Percentiles rank a stretch among this genome's conserved stretches.
Conservation (phyloP, 768 basidiomycete genomes). For the Dioszegia hungarica region DNA sequence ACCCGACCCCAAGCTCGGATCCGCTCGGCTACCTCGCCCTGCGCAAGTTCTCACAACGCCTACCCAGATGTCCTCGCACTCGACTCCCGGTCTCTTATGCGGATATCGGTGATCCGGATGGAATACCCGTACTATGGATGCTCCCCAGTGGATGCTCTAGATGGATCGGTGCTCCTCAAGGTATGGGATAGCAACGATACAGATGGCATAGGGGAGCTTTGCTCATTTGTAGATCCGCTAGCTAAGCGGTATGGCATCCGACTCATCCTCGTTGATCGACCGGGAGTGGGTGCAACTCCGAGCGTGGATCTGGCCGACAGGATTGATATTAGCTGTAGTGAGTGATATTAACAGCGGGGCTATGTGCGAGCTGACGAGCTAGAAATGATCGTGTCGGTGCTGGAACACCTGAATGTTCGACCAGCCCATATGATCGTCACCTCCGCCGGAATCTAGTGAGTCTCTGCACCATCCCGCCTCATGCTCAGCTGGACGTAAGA, state of each 20-base stretch:
- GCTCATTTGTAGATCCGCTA: conserved; percentile 27
- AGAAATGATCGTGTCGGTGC: conserved; percentile 39
- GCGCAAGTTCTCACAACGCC: conserved; percentile 25
- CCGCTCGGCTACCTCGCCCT: conserved; percentile 25
- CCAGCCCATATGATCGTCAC: conserved; percentile 31
- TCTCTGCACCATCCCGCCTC: not conserved
- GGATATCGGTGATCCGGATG: conserved; percentile 38
- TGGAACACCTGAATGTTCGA: conserved; percentile 32
- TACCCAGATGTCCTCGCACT: conserved; percentile 34
- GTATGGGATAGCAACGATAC: too few relatives aligned
- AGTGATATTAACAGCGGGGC: not conserved
- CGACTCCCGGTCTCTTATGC: conserved; percentile 29
- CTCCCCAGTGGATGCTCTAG: conserved; percentile 36
- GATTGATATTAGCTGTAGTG: conserved; percentile 32
- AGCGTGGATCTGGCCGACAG: conserved; percentile 28
- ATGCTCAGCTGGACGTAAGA: too few relatives aligned
- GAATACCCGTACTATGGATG: conserved; percentile 31
- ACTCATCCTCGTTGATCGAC: conserved; percentile 40
- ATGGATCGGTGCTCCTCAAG: conserved; percentile 38
- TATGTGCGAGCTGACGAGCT: not conserved
- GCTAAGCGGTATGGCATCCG: conserved; percentile 29
- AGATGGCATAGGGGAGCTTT: not conserved
- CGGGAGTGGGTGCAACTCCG: conserved; percentile 36
- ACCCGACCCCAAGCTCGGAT: conserved; percentile 19
- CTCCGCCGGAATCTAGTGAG: conserved; percentile 41